Conservation (phyloP, 176 grass and related monocot species). For the Puccinellia tenuiflora region DNA sequence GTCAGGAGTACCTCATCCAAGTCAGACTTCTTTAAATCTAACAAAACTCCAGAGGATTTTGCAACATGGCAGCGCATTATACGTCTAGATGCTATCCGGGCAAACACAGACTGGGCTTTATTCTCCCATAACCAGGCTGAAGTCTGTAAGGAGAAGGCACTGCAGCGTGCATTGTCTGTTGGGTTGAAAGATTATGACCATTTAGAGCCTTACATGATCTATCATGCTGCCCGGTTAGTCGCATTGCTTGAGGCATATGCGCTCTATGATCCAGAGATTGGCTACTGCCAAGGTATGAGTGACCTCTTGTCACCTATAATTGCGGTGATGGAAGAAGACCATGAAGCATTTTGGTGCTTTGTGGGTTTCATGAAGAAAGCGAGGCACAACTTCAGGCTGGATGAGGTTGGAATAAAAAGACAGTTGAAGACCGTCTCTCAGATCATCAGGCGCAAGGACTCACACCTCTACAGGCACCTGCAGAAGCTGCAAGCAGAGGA, state of each 20-base stretch:
- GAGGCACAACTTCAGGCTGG: constrained; percentile 88
- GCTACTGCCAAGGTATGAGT: constrained; percentile 94
- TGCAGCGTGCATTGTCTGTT: constrained; percentile 43
- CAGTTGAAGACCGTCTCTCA: constrained; percentile 87
- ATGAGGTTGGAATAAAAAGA: constrained; percentile 77
- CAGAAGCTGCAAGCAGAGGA: constrained; percentile 93
- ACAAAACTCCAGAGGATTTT: constrained; percentile 62
- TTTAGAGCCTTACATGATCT: constrained; percentile 80
- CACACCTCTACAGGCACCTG: constrained; percentile 71
- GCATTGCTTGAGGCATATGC: constrained; percentile 80
- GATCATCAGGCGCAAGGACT: constrained; percentile 87
- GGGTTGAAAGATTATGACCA: constrained; percentile 76
- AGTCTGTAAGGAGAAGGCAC: constrained; percentile 54
- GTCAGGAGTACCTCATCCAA: constrained; percentile 42
- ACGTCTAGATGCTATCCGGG: constrained; percentile 76
- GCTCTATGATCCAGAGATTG: constrained; percentile 84
- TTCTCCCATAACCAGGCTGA: constrained; percentile 56
- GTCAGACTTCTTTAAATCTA: constrained; percentile 29
- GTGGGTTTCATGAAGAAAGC: constrained; percentile 96
- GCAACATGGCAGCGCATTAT: constrained; percentile 88
- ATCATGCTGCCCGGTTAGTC: constrained; percentile 78
- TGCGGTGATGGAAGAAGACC: constrained; percentile 76
- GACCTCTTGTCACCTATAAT: constrained; percentile 92
- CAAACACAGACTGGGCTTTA: constrained; percentile 68
- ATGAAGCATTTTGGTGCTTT: constrained; percentile 96